Evolutionary conservation across 2,329 filamentous ascomycete species (phyloP), one percentile per base, ranked within the genome.

Genomic region (Penicillium vulpinum): DNA sequence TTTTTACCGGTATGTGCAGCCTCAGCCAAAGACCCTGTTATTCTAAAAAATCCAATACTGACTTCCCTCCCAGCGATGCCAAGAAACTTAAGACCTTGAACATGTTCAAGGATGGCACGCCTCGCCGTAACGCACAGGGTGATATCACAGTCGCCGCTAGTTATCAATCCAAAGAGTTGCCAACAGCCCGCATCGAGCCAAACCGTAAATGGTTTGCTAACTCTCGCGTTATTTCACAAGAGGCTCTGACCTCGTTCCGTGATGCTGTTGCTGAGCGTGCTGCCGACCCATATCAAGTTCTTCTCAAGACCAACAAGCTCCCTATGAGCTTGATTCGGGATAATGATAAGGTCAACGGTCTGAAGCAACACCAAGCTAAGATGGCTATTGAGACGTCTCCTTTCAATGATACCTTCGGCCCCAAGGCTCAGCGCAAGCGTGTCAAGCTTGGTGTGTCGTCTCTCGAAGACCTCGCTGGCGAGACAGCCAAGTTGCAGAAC

Each of bases 181-280:
- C 93, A 45, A 85, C 83, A 58, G 94, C 93, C 65, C 85, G 92
- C 64, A 90, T 97, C 70, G 93, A 97, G 80, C 94, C 94, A 48
- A 95, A 97, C 78, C 85, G 94, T 70, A 95, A 95, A 78, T 99
- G 94, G 94, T 99, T 99, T 78, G 91, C 88, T 69, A 97, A 97
- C 76, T 96, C 93, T 33, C 83, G 94, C 69, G 86, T 88, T 43
- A 96, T 97, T 70, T 91, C 89, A 1, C 93, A 97, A 73, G 91
- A 96, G 73, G 90, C 91, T 3, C 82, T 97, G 61, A 85, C 85
- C 43, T 87, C 90, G 2, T 99, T 99, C 78, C 87, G 94, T 60
- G 88, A 92, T 58, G 94, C 94, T 26, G 93, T 99, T 77, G 90
- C 90, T 40, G 92, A 96, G 75, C 90, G 92, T 75, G 88, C 90